Conservation (phyloP, 2,329 filamentous ascomycete genomes). For the Aureobasidium sp. region DNA sequence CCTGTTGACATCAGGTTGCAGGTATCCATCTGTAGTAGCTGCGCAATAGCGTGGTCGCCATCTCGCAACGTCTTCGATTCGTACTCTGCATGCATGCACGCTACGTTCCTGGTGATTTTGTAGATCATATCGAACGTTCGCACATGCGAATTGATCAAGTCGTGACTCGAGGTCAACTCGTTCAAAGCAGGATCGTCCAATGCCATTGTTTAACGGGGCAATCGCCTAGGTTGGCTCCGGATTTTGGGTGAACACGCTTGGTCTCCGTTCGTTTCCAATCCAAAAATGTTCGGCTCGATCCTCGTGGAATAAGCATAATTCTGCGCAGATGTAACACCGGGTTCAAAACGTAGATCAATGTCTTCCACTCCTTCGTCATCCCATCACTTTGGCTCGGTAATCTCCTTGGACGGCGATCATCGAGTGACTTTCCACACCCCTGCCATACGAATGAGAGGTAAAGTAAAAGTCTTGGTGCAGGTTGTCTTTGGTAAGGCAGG, state of each 20-base stretch:
- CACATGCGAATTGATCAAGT: neutral
- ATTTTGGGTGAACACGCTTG: conserved; percentile 1
- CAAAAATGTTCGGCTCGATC: neutral
- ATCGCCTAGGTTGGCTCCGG: neutral
- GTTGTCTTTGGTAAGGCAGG: neutral
- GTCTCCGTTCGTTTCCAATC: neutral
- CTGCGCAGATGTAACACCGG: neutral
- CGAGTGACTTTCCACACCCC: neutral
- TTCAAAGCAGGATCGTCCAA: neutral
- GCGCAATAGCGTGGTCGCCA: conserved; percentile 3
- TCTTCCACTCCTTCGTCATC: neutral
- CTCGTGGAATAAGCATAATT: neutral
- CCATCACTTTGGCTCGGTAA: neutral
- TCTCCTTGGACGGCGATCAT: neutral
- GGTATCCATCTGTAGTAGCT: neutral
- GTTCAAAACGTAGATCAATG: conserved; percentile 2
- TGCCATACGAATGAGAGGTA: neutral
- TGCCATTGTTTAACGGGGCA: neutral
- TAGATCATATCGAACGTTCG: neutral
- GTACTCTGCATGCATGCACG: neutral
- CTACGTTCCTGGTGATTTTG: neutral
- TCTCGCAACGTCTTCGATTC: neutral
- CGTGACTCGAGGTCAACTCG: neutral
- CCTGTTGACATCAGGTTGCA: conserved; percentile 2
- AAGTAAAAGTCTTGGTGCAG: neutral